phyloP scores from a whole-genome alignment of 345 rosid species.

The Populus simonii region DNA sequence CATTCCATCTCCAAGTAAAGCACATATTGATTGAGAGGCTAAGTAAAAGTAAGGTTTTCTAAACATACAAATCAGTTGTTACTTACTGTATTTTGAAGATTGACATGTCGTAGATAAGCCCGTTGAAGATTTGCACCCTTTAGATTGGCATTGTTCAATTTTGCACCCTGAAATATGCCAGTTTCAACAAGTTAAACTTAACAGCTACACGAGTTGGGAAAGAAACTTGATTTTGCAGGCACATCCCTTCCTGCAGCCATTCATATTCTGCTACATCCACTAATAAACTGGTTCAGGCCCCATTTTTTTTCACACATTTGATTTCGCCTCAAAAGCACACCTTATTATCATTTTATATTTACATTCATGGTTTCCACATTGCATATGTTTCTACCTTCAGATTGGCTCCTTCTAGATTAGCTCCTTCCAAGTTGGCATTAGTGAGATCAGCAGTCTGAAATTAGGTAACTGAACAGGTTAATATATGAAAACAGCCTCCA shows the following conservation, averaged over 20 bases:
- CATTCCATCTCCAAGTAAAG: neutral
- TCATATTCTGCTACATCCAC: neutral
- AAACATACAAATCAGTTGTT: neutral
- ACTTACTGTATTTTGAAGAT: slow-evolving; percentile 82
- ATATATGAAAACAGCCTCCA: neutral
- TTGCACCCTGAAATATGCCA: slow-evolving; percentile 65
- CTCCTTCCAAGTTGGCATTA: slow-evolving; percentile 91
- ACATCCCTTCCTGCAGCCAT: neutral
- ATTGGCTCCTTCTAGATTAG: slow-evolving; percentile 92
- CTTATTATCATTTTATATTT: neutral
- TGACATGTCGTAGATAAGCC: slow-evolving; percentile 81
- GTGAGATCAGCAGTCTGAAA: slow-evolving; percentile 87
- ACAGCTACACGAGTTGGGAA: neutral
- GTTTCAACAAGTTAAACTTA: neutral
- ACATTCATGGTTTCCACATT: neutral
- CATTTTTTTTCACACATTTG: neutral
- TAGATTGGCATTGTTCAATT: slow-evolving; percentile 74
- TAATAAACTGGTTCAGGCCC: neutral
- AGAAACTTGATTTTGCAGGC: neutral
- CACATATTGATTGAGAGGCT: neutral
- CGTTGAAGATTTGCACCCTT: slow-evolving; percentile 92
- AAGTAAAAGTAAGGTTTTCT: neutral
- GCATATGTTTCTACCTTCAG: slow-evolving; percentile 53
- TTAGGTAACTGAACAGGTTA: neutral
- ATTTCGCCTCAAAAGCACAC: neutral